Conservation (phyloP, 1,139 yeast genomes). For the Lodderomyces orthopsilosis region DNA sequence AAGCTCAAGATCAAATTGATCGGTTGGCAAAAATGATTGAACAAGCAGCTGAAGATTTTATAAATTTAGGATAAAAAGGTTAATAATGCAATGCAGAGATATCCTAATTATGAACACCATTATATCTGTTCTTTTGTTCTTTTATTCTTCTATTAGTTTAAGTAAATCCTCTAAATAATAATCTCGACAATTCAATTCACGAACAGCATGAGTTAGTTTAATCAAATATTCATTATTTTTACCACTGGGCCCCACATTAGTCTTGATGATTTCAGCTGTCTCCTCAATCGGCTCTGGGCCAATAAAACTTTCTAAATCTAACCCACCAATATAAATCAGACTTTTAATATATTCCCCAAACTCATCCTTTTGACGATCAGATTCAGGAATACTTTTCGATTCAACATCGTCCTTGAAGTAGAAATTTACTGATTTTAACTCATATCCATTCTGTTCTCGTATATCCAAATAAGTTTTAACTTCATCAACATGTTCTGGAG, state of each 20-base stretch:
- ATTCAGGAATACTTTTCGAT: constrained; percentile 6
- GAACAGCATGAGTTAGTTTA: constrained; percentile 52
- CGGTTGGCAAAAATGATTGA: constrained; percentile 39
- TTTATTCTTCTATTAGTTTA: constrained; percentile 7
- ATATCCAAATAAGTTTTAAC: constrained; percentile 71
- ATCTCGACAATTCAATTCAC: constrained; percentile 42
- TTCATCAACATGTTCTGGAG: constrained; percentile 55
- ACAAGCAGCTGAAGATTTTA: constrained; percentile 20
- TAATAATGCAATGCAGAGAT: not conserved
- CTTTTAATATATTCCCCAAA: constrained; percentile 52
- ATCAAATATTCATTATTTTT: constrained; percentile 68
- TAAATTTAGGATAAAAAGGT: constrained; percentile 5
- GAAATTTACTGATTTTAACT: constrained; percentile 68
- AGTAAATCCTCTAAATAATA: constrained; percentile 38
- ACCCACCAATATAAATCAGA: constrained; percentile 78
- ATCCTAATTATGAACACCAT: not conserved
- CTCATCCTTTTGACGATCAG: constrained; percentile 18
- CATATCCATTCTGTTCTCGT: constrained; percentile 88
- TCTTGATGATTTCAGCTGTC: constrained; percentile 61
- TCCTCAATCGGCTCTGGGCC: constrained; percentile 66
- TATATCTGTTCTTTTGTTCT: not conserved
- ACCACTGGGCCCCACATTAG: constrained; percentile 77
- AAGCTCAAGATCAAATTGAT: constrained; percentile 57
- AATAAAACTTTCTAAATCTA: constrained; percentile 74
- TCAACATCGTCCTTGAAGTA: constrained; percentile 36